A percentile compares a stretch with the other conserved stretches of the same genome.
These are phyloP conservation scores for Trichoderma brevicompactum DNA, from an alignment of 2,329 filamentous ascomycete genomes.

Conservation along the genomic window DNA sequence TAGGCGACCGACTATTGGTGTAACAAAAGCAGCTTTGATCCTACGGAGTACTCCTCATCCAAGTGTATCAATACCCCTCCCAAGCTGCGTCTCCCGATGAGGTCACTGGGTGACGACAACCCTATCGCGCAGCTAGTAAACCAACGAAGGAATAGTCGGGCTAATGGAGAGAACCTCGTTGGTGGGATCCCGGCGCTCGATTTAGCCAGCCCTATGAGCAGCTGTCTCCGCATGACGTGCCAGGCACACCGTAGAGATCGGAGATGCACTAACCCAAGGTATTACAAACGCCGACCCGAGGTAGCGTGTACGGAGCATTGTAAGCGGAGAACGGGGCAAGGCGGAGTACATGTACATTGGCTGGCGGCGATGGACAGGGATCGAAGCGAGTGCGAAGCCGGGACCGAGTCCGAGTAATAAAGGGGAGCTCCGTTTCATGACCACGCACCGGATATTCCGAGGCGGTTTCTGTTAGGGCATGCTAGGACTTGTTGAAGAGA, in stretches of 20 bases:
- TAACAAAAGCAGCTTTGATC: background rate
- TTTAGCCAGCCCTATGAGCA: no score
- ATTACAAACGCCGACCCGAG: background rate
- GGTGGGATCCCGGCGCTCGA: no score
- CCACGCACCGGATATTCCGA: no score
- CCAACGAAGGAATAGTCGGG: background rate
- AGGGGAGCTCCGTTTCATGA: background rate
- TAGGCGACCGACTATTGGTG: background rate
- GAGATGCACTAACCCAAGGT: no score
- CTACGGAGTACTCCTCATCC: no score
- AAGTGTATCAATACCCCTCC: background rate
- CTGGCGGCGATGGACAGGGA: background rate
- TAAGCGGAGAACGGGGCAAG: background rate
- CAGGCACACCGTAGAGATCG: no score
- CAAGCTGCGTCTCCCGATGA: background rate
- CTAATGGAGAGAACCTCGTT: background rate
- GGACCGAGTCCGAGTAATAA: slow-evolving; percentile 8
- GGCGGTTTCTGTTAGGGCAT: no score
- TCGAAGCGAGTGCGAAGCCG: background rate
- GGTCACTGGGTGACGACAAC: background rate
- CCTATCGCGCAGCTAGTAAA: background rate
- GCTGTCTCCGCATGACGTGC: no score
- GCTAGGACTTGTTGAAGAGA: no score
- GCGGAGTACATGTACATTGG: background rate
- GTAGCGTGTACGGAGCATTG: background rate